These are phyloP conservation scores for Pittosporum tobira DNA, from an alignment of 129 eudicot species.

Conservation along the genomic window DNA sequence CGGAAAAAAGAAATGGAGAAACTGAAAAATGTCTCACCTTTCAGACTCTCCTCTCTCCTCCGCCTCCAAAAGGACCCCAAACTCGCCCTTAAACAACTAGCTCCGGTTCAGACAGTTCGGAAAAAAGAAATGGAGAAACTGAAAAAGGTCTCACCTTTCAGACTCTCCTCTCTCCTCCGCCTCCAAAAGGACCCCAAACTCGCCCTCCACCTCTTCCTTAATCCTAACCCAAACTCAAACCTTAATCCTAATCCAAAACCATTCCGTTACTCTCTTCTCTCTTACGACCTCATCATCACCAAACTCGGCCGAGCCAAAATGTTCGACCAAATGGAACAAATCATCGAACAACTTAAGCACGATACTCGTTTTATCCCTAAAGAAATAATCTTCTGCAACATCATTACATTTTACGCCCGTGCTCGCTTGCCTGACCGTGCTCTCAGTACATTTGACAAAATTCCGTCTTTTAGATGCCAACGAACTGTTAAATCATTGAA, in stretches of 20 bases:
- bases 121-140: constrained; percentile 22
- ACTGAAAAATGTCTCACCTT: constrained; percentile 28
- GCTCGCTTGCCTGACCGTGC: constrained; percentile 34
- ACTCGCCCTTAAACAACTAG: too few species aligned
- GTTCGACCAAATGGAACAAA: constrained; percentile 34
- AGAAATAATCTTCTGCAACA: constrained; percentile 40
- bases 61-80: constrained; percentile 41
- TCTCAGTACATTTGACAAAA: constrained; percentile 25
- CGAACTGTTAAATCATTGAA: constrained; percentile 38
- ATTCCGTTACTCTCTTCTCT: constrained; percentile 35
- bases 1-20: constrained; percentile 21
- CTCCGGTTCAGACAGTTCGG: too few species aligned
- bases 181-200: constrained; percentile 36
- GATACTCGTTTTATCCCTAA: constrained; percentile 31
- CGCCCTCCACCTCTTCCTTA: constrained; percentile 39
- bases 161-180: constrained; percentile 45
- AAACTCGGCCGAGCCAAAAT: constrained; percentile 54
- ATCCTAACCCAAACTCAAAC: constrained; percentile 26
- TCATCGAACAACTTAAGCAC: constrained; percentile 26
- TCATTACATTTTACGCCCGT: constrained; percentile 32
- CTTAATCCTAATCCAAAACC: constrained; percentile 22
- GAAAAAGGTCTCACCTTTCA: constrained; percentile 29
- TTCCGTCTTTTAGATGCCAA: constrained; percentile 36
- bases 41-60: constrained; percentile 41
- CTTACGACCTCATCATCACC: constrained; percentile 47